These are phyloP conservation scores for Hysterium pulicare DNA, from an alignment of 2,329 filamentous ascomycete genomes.

Conservation along the genomic window DNA sequence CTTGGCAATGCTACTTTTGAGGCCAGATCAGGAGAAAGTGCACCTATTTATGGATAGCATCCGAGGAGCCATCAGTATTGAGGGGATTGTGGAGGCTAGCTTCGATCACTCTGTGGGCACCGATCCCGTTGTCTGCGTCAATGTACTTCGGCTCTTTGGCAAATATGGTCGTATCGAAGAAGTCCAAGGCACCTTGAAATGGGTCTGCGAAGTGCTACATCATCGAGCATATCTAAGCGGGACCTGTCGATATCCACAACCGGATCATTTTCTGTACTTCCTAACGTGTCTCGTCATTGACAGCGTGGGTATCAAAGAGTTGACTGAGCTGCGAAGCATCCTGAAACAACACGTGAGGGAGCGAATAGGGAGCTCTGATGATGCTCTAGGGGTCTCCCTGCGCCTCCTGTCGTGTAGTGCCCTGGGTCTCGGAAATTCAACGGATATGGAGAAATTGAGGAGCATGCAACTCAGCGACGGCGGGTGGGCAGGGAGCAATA, in stretches of 20 bases:
- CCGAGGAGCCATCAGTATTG: conserved; percentile 37
- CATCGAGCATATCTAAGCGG: conserved; percentile 22
- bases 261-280: conserved; percentile 28
- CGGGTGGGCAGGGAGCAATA: not conserved
- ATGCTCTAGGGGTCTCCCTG: not conserved
- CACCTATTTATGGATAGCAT: conserved; percentile 11
- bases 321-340: not conserved
- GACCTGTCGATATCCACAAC: conserved; percentile 24
- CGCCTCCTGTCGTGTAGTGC: not conserved
- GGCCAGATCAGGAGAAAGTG: conserved; percentile 6
- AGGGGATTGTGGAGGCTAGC: conserved; percentile 37
- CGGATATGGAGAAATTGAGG: not conserved
- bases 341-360: not conserved
- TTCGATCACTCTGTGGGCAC: conserved; percentile 23
- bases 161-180: conserved; percentile 17
- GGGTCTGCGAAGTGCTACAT: conserved; percentile 13
- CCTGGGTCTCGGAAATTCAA: not conserved
- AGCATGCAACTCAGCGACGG: not conserved
- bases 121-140: conserved; percentile 25
- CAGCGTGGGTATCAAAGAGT: conserved; percentile 15
- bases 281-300: conserved; percentile 14
- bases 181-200: conserved; percentile 21
- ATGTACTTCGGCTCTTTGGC: conserved; percentile 27
- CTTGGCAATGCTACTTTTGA: conserved; percentile 24
- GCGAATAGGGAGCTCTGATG: not conserved